Evolutionary conservation across 1,284 basidiomycete species (phyloP).

Genomic region (Cutaneotrichosporon daszewskae): DNA sequence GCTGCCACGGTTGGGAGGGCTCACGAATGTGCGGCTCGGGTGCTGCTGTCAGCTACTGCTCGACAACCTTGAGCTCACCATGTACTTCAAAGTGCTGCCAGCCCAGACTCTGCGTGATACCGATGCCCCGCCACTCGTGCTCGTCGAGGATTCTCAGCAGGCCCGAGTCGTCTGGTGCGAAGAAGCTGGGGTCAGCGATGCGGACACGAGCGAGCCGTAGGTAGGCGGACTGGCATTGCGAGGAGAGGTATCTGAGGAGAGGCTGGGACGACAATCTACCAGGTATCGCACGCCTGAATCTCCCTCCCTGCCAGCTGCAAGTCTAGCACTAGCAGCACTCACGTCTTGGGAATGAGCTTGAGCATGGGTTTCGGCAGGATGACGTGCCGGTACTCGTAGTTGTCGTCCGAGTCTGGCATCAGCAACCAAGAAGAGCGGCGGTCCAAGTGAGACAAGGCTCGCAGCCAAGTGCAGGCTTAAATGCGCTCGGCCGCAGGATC

Average conservation of each 20-base stretch:
- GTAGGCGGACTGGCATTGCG: background rate
- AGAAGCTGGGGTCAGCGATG: constrained; percentile 48
- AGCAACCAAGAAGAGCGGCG: background rate
- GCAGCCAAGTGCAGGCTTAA: background rate
- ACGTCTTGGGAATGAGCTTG: constrained; percentile 78
- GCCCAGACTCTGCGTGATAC: constrained; percentile 89
- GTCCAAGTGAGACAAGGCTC: background rate
- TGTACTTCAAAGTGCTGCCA: constrained; percentile 99
- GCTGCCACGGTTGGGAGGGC: background rate
- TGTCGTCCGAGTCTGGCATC: constrained; percentile 50
- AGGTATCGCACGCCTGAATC: background rate
- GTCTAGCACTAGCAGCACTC: constrained; percentile 47
- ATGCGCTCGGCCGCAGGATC: too few species aligned
- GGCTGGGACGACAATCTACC: background rate
- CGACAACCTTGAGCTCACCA: constrained; percentile 54
- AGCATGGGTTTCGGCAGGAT: constrained; percentile 82
- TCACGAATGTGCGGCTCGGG: constrained; percentile 64
- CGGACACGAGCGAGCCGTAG: background rate
- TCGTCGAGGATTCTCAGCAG: constrained; percentile 77
- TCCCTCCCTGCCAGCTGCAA: background rate
- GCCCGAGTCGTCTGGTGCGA: constrained; percentile 63
- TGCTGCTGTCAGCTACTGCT: constrained; percentile 51
- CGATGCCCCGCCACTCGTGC: constrained; percentile 89
- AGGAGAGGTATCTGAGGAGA: background rate
- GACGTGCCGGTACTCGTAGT: constrained; percentile 74